These are phyloP conservation scores for Fusarium nisikadoi DNA, from an alignment of 2,329 filamentous ascomycete species.

Conservation along the genomic window DNA sequence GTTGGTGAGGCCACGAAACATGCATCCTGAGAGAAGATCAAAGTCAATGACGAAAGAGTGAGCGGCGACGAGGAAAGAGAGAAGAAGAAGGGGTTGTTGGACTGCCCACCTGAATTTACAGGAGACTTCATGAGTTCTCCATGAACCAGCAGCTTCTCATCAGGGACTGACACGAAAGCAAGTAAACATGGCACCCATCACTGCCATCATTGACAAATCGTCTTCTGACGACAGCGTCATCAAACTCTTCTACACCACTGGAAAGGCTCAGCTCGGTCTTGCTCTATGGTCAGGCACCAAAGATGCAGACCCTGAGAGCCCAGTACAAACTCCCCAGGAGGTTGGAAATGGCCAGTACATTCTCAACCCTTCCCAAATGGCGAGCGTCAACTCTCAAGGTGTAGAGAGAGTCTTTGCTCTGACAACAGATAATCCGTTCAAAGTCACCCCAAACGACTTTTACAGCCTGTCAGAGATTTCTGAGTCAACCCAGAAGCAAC, in stretches of 20 bases:
- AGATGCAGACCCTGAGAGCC: not conserved
- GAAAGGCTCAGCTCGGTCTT: not conserved
- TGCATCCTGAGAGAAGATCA: not conserved
- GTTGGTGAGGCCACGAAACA: not conserved
- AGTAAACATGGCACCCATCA: not conserved
- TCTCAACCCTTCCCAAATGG: not conserved
- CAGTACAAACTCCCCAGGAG: not conserved
- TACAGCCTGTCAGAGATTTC: not conserved
- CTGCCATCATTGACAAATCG: not conserved
- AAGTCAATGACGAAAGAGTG: fast-evolving
- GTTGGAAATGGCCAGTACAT: not conserved
- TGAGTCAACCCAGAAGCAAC: fast-evolving
- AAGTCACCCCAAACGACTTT: not conserved
- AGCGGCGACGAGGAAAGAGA: fast-evolving
- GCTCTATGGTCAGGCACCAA: not conserved
- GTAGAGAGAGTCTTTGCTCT: not conserved
- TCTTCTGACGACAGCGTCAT: not conserved
- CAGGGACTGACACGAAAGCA: fast-evolving
- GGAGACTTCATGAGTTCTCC: not conserved
- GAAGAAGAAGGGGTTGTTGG: not conserved
- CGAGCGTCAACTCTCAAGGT: not conserved
- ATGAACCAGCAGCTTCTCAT: not conserved
- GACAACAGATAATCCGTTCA: not conserved
- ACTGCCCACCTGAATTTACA: not conserved
- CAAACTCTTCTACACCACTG: not conserved